Evolutionary conservation across 202 grass and related monocot species (phyloP), one percentile per base, ranked within the genome.

Genomic region (Schoenoplectus triqueter): DNA sequence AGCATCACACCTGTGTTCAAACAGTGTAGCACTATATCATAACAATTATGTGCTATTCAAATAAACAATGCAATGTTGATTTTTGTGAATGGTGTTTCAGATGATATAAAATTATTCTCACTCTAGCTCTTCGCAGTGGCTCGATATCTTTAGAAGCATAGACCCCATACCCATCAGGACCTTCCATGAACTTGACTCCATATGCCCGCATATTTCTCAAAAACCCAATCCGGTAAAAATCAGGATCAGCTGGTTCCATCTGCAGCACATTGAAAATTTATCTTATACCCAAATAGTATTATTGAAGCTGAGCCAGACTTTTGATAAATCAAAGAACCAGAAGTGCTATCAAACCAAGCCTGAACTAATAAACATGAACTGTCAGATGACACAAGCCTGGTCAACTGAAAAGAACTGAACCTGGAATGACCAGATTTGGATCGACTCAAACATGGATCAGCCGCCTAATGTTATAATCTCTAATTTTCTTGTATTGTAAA

Each of bases 181-280:
- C 92, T 89, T 98, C 95, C 88, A 95, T 87, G 88, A 95, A 98
- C 80, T 98, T 88, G 64, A 98, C 11, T 40, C 92, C 95, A 65
- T 93, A 98, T 8, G 91, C 95, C 67, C 95, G 85, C 89, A 95
- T 87, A 87, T 88, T 92, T 82, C 95, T 85, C 22, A 81, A 88
- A 81, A 93, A 98, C 14, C 92, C 95, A 56, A 98, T 98, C 81
- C 91, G 78, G 80, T 98, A 98, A 56, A 98, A 98, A 56, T 98
- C 95, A 10, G 92, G 95, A 85, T 98, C 95, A 15, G 91, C 88
- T 2, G 91, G 89, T 65, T 90, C 89, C 89, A 95, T 87, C 95
- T 97, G 88, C 83, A 70, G 2, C 4, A 52, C 69, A 57, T 68
- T 54, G 5, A 83, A 15, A 69, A 57, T 68, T 82, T 52, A 41